These are phyloP conservation scores for Cucurbita argyrosperma DNA, from an alignment of 306 rosid genomes.

Conservation along the genomic window DNA sequence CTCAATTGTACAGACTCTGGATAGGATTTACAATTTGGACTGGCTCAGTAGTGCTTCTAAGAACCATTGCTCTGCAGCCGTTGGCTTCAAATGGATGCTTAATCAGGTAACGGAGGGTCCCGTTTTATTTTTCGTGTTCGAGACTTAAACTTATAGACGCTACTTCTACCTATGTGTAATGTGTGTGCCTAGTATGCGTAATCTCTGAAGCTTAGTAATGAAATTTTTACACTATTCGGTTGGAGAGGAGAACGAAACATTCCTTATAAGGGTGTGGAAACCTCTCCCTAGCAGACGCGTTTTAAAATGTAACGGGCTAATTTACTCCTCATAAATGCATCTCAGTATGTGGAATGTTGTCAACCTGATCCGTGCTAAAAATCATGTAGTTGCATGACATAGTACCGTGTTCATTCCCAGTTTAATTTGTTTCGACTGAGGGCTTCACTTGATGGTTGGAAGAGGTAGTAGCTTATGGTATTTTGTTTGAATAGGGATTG, in stretches of 20 bases:
- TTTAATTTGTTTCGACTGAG: background rate
- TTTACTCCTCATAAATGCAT: background rate
- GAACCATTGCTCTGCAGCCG: slow-evolving; percentile 84
- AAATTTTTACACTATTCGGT: background rate
- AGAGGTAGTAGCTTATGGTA: slow-evolving; percentile 12
- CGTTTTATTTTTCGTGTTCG: no score
- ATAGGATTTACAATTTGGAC: slow-evolving; percentile 75
- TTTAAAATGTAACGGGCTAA: no score
- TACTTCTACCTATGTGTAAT: no score
- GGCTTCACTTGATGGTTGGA: background rate
- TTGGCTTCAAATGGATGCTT: slow-evolving; percentile 99
- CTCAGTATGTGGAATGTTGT: background rate
- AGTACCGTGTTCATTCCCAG: no score
- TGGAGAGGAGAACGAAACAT: no score
- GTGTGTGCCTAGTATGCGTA: background rate
- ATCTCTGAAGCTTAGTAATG: background rate
- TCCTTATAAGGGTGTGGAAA: no score
- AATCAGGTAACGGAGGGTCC: slow-evolving; percentile 49
- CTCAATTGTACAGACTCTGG: slow-evolving; percentile 54
- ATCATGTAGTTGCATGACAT: no score
- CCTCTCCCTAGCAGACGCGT: no score
- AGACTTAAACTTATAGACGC: no score
- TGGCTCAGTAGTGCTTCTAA: slow-evolving; percentile 94
- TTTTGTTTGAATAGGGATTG: slow-evolving; percentile 47
- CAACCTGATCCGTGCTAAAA: background rate